Base-by-base conservation (phyloP, 83 land plant genomes). In the Diphasiastrum complanatum region DNA sequence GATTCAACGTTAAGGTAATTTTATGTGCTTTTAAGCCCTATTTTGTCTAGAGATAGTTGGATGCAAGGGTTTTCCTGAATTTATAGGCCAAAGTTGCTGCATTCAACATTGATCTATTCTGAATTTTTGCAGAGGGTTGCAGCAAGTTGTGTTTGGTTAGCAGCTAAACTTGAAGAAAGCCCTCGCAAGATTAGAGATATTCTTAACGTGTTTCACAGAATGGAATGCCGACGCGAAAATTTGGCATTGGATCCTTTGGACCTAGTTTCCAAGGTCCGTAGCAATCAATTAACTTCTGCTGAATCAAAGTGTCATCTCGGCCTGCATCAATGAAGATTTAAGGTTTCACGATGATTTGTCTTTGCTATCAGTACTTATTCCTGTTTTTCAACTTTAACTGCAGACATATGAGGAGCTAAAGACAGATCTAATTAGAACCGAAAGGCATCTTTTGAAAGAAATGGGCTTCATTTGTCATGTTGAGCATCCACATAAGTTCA, bases 401-500 rank as follows among this genome's bases (percentile, higher is more conserved):
- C 83, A 85, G 96, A 85, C 73, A 67, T 85, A 85, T 51, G 50
- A 77, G 12, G 98, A 92, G n/a, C 64, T 92, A 80, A 92, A 83
- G 77, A 77, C 60, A 6, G 88, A 85, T 60, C 64, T 92, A 72
- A 85, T 77, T 46, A 83, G 84, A 64, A 83, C 91, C 2, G 98
- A 92, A 65, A 66, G 98, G 5, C 98, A 92, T 59, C 63, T 92
- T 36, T 45, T 92, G 71, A 92, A 92, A 64, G 98, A 92, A 75
- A 88, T 88, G 96, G 96, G 96, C 5, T 92, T 92, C 36, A 85
- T 92, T 40, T 92, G 98, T 64, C 98, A 92, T 61, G 98, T 92
- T 24, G 98, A 92, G 43, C 98, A 92, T 63, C 96, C 98, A 41
- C 96, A 88, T 61, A 92, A 92, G 43, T 92, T 92, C 32, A 85